Percentiles rank a stretch among this genome's conserved stretches.
phyloP scores from a whole-genome alignment of 805 yeast species.

The Candida michaelii region DNA sequence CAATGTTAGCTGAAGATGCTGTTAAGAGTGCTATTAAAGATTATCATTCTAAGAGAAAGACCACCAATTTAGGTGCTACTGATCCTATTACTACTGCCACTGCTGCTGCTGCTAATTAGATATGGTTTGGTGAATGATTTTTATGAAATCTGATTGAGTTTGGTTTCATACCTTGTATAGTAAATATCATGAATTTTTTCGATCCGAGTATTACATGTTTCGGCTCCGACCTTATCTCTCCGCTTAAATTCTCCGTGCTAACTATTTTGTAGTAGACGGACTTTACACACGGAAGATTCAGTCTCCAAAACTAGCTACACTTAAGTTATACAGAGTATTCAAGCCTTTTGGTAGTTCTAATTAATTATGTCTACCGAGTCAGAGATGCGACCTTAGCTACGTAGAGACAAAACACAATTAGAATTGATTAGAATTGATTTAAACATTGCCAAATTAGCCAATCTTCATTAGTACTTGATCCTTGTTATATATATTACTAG shows the following conservation, averaged over 20 bases:
- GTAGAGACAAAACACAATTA: no score
- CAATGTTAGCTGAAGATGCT: slow-evolving; percentile 99
- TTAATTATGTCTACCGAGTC: no score
- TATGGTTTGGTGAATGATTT: no score
- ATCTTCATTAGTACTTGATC: no score
- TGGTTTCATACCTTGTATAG: slow-evolving; percentile 2
- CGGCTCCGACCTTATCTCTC: neutral
- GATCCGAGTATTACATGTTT: neutral
- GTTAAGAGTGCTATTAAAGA: slow-evolving; percentile 96
- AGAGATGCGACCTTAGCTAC: neutral
- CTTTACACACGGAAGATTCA: no score
- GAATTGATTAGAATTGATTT: no score
- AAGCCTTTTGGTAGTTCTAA: no score
- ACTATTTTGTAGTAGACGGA: no score
- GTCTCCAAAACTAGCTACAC: no score
- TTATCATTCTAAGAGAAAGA: slow-evolving; percentile 76
- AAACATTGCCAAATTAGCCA: no score
- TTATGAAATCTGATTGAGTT: neutral
- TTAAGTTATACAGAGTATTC: no score
- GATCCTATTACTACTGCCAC: slow-evolving; percentile 7
- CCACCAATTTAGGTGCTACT: slow-evolving; percentile 51
- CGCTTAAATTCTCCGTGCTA: neutral
- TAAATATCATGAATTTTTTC: neutral
- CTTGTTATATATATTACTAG: slow-evolving; percentile 7
- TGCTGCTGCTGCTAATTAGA: neutral